Evolutionary conservation across 805 yeast species (phyloP), one percentile per base, ranked within the genome.

Genomic region (Blastobotrys robertii): DNA sequence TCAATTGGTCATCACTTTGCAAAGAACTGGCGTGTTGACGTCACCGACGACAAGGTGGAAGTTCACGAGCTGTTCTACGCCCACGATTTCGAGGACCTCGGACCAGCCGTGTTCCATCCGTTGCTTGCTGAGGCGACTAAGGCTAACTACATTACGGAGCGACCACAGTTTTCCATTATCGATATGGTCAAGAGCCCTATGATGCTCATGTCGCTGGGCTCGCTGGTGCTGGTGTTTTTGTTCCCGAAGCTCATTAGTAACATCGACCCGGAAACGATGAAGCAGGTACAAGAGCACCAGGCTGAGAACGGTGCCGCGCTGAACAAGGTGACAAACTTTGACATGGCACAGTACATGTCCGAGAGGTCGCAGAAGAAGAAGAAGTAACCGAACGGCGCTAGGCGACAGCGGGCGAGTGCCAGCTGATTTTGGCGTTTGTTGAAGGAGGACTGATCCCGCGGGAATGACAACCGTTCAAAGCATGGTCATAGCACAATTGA

Each of bases 201-300:
- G 56, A 62, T 64, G 48, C 46, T 60, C 31, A 44, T 64, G 50
- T 50, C 61, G 9, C 38, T 65, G 22, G 58, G 43, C 1, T 52
- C 64, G 8, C 46, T 64, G 39, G 56, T 50, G 8, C 45, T 62
- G 47, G 64, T 63, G 13, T 48, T 60, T 11, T 54, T 51, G 10
- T 37, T 64, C 37, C 69, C 69, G 2, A 50, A 51, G 28, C 25
- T 61, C 42, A 45, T 55, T 35, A 55, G 45, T 29, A 50, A 45
- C 39, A 43, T 64, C 33, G 68, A 64, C 39, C 66, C 64, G 4
- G 69, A 57, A 41, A 47, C 57, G 8, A 42, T 64, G 31, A 54
- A 54, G 47, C 34, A 53, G 54, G 40, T 52, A 49, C 64, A 56
- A 51, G 56, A 41, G 47, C 47, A 42, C 33, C 56, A 41, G 46